phyloP scores from a whole-genome alignment of 2,329 filamentous ascomycete genomes.

The Xylariaceae sp. region DNA sequence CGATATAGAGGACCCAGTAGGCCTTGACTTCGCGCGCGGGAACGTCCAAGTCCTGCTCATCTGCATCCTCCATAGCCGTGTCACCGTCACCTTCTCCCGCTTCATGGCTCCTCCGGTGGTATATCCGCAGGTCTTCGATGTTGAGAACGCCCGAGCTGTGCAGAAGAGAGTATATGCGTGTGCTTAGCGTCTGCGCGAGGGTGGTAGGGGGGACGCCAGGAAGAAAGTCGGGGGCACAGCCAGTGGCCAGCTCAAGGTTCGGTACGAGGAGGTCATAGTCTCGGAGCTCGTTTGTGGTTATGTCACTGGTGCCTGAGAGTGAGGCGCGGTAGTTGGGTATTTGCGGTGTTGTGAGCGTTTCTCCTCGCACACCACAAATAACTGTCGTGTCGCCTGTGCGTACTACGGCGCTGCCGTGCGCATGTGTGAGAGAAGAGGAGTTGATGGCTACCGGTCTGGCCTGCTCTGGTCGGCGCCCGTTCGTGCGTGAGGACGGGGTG shows the following conservation, averaged over 20 bases:
- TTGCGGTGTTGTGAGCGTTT: conserved; percentile 71
- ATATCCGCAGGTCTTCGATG: conserved; percentile 67
- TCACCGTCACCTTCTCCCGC: conserved; percentile 22
- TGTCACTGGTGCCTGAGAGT: conserved; percentile 32
- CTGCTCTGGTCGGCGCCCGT: conserved; percentile 68
- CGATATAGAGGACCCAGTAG: conserved; percentile 94
- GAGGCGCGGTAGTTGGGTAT: conserved; percentile 63
- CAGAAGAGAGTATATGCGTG: conserved; percentile 71
- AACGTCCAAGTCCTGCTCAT: conserved; percentile 24
- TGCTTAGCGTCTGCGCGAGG: conserved; percentile 79
- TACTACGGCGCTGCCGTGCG: conserved; percentile 85
- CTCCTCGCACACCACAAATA: conserved; percentile 87
- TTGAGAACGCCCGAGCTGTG: conserved; percentile 66
- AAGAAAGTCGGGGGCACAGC: conserved; percentile 79
- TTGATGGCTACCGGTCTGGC: conserved; percentile 73
- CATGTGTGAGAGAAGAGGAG: conserved; percentile 78
- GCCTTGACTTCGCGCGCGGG: conserved; percentile 57
- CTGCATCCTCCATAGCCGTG: conserved; percentile 36
- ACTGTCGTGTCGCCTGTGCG: conserved; percentile 85
- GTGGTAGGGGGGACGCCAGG: conserved; percentile 77
- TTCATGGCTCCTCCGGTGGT: conserved; percentile 33
- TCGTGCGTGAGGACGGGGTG: conserved; percentile 65
- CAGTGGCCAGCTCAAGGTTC: conserved; percentile 88
- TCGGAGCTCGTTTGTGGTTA: conserved; percentile 44
- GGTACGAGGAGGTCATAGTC: conserved; percentile 78